A percentile compares a stretch with the other conserved stretches of the same genome.
Conservation (phyloP, 805 yeast genomes). For the Ogataea paradorogensis region DNA sequence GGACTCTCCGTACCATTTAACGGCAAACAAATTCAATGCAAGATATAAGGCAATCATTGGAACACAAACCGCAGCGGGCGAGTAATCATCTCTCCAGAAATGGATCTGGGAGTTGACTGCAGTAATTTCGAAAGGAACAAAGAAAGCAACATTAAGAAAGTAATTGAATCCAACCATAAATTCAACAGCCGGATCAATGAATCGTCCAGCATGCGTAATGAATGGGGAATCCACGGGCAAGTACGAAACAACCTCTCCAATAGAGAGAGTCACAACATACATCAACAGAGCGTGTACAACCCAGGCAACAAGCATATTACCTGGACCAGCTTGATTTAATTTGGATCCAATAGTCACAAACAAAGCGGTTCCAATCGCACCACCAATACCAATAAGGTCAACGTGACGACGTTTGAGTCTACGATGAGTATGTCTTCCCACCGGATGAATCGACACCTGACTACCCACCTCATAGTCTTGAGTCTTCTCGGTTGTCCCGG, state of each 20-base stretch:
- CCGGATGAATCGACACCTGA: neutral
- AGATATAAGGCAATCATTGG: slow-evolving; percentile 65
- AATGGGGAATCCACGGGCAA: slow-evolving; percentile 78
- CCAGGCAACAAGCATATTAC: slow-evolving; percentile 60
- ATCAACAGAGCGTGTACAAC: slow-evolving; percentile 68
- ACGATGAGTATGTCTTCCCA: slow-evolving; percentile 18
- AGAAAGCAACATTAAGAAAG: slow-evolving; percentile 71
- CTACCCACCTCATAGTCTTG: neutral
- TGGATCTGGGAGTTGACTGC: slow-evolving; percentile 77
- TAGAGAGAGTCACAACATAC: slow-evolving; percentile 60
- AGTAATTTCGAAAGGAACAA: slow-evolving; percentile 80
- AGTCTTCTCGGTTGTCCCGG: neutral
- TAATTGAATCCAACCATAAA: slow-evolving; percentile 78
- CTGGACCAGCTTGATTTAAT: slow-evolving; percentile 48
- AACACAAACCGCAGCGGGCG: slow-evolving; percentile 66
- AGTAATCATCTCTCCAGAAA: slow-evolving; percentile 75
- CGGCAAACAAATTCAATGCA: slow-evolving; percentile 68
- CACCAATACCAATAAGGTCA: slow-evolving; percentile 76
- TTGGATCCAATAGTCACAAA: slow-evolving; percentile 39
- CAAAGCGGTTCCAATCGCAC: slow-evolving; percentile 68
- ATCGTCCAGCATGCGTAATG: slow-evolving; percentile 68
- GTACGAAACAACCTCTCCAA: slow-evolving; percentile 79
- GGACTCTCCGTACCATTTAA: slow-evolving; percentile 71
- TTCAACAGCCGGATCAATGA: slow-evolving; percentile 73
- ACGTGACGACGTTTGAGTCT: slow-evolving; percentile 50